Evolutionary conservation across 257 asterid genomes (phyloP), one percentile per base, ranked within the genome.

Genomic region (Rehmannia glutinosa): DNA sequence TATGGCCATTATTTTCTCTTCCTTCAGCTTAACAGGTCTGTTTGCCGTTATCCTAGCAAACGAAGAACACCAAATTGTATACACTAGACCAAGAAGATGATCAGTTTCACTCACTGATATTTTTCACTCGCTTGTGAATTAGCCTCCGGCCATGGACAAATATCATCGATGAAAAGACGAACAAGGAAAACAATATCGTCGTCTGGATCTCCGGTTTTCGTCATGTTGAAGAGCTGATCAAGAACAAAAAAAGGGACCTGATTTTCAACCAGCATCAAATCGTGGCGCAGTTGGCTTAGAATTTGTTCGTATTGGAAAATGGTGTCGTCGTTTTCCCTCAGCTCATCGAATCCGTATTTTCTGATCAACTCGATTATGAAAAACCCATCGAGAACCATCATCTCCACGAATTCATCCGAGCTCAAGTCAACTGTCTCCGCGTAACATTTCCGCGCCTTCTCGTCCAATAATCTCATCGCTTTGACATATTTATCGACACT

Each of bases 211-310:
- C 76, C 69, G n/a, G 62, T 52, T 54, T 49, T 61, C 24, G 72
- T 69, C 80, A 70, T 73, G 51, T 16, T 66, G 72, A 76, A 70
- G 5, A 80, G 38, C 30, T 70, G 69, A 32, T 57, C 54, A 4
- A 83, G 77, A 49, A 75, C 72, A 11, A 83, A 77, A 42, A 74
- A 80, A 1, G 85, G 88, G 30, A 80, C 20, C n/a, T 80, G 86
- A 62, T 80, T 83, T 53, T 80, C 89, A 8, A 83, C 42, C 46
- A 78, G n/a, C 23, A 83, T 28, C 69, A 78, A 7, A 43, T 83
- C 89, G 23, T 57, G 64, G 15, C 47, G 27, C 9, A 73, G 8
- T 24, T 62, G 67, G 38, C 57, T 42, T 15, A 52, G 49, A 4
- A 73, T 13, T 47, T 65, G 71, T 13, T 63, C 69, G 12, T 74